Base-by-base conservation (phyloP, 164 flowering plant genomes). In the Malania oleifera region DNA sequence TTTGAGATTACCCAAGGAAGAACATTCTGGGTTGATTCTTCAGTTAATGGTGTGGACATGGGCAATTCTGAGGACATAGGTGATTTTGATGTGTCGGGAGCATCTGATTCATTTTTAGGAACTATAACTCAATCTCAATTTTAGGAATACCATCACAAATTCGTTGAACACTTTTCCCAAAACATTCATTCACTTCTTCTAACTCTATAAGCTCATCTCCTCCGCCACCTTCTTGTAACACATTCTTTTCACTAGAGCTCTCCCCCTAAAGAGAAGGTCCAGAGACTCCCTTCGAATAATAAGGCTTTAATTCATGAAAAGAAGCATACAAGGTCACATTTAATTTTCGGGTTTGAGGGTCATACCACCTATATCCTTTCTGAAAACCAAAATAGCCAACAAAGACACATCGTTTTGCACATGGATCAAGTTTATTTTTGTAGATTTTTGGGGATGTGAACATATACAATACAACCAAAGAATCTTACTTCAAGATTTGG, bases 311-410 rank as follows among this genome's bases (percentile, higher is more conserved):
- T 54, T 54, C 57, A 7, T 7, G 43, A 5, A 54, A 35, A 35
- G 26, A 54, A 44, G 25, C 56, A 53, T 53, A 25, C 11, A 54
- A 31, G 9, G 44, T 34, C 27, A 54, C 44, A 54, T 54, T 43
- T 34, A 54, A 13, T 19, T 54, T 54, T 11, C 7, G 11, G 44
- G 57, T 35, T 19, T 34, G 15, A 0, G 41, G 43, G 24, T 50
- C 54, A 25, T 50, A 50, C n/a, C 52, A 48, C 1, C 52, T 1
- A 7, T 48, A 48, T 7, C 14, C 44, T 15, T 54, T 54, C 35
- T 54, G 57, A 34, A 34, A 54, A 13, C 35, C 43, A 19, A 25
- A 19, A 20, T n/a, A 35, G 41, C 57, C 25, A 34, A 50, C 54
- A 50, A 50, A 50, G 18, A 50, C 19, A 50, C 29, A 24, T 15